Conservation (phyloP, 345 rosid species). For the Pistacia integerrima region DNA sequence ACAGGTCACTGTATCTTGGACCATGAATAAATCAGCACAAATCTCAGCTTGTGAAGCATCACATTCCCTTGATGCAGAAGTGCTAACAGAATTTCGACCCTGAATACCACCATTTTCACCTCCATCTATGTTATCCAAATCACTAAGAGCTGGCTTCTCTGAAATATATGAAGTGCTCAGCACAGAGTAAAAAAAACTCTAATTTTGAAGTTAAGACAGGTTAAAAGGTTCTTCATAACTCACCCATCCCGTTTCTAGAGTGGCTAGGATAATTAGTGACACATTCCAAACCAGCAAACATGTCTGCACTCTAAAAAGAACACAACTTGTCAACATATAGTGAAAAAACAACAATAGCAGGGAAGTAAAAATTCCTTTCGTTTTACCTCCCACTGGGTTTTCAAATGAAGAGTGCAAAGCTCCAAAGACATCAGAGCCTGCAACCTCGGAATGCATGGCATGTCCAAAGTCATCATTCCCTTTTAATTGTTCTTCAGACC, state of each 20-base stretch:
- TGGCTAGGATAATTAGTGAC: constrained; percentile 25
- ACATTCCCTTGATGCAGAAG: constrained; percentile 10
- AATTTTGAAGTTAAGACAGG: neutral
- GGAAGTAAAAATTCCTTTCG: neutral
- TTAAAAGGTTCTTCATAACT: constrained; percentile 11
- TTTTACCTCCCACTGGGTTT: constrained; percentile 32
- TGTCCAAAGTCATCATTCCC: neutral
- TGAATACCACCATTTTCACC: neutral
- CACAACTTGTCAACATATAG: constrained; percentile 1
- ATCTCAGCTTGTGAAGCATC: constrained; percentile 9
- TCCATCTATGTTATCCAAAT: neutral
- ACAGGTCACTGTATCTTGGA: constrained; percentile 16
- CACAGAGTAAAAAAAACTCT: neutral
- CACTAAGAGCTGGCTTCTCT: constrained; percentile 20
- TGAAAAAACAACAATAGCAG: neutral
- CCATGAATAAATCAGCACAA: constrained; percentile 16
- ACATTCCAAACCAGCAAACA: constrained; percentile 31
- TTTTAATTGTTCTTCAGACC: constrained; percentile 4
- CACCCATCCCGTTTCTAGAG: constrained; percentile 21
- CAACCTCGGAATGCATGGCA: constrained; percentile 9
- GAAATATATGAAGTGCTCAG: constrained; percentile 9
- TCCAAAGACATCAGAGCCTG: constrained; percentile 1
- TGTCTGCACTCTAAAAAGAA: constrained; percentile 35
- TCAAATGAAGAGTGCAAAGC: constrained; percentile 18
- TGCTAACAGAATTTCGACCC: constrained; percentile 12